These are phyloP conservation scores for Neopestalotiopsis sp. DNA, from an alignment of 2,329 filamentous ascomycete species.

Conservation along the genomic window DNA sequence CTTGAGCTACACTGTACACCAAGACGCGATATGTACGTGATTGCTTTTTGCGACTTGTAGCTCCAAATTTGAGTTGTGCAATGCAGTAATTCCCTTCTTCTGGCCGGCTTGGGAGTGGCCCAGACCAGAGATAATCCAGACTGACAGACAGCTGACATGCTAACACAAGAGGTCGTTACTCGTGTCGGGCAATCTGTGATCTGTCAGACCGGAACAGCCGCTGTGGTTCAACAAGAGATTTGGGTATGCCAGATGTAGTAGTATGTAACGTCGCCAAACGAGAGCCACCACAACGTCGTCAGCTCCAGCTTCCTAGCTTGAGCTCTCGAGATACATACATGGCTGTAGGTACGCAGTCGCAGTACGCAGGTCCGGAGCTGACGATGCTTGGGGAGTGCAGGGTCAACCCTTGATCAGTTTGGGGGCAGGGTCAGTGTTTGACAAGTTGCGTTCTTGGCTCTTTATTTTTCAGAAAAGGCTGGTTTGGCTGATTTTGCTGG, in stretches of 20 bases:
- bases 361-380: neutral
- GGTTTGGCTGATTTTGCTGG: too few species aligned
- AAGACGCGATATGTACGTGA: neutral
- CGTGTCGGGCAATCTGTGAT: neutral
- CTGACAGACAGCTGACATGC: neutral
- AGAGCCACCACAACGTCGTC: too few species aligned
- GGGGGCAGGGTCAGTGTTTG: neutral
- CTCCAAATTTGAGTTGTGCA: constrained; percentile 11
- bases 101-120: neutral
- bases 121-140: too few species aligned
- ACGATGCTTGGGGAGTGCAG: neutral
- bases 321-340: neutral
- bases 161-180: neutral
- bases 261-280: neutral
- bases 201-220: neutral
- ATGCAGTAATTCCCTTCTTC: neutral
- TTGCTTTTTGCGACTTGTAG: constrained; percentile 1
- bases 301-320: too few species aligned
- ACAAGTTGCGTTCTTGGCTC: neutral
- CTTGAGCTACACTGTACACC: neutral
- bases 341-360: neutral
- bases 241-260: neutral
- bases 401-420: neutral
- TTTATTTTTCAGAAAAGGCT: too few species aligned
- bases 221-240: neutral